Conservation (phyloP, 495 filamentous ascomycete species). For the Lichenothelia convexa region DNA sequence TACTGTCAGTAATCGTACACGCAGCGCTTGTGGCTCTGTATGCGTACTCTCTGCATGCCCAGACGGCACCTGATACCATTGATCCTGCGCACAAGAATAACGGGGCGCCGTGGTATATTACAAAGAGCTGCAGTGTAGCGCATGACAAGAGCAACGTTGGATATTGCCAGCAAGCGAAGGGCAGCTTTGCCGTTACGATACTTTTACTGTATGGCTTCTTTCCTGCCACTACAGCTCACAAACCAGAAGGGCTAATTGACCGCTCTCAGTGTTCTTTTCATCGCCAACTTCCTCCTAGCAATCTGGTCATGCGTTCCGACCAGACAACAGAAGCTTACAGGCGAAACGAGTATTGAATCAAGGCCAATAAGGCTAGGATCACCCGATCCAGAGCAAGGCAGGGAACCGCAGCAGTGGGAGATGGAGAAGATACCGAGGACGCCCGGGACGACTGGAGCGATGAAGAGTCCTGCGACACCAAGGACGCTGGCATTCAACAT, state of each 20-base stretch:
- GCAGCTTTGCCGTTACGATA: slow-evolving; percentile 49
- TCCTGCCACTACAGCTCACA: background rate
- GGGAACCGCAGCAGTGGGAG: slow-evolving; percentile 23
- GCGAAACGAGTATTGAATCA: slow-evolving; percentile 6
- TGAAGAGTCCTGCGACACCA: slow-evolving; percentile 21
- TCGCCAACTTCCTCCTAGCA: slow-evolving; percentile 13
- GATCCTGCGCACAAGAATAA: slow-evolving; percentile 51
- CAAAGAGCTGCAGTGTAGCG: slow-evolving; percentile 54
- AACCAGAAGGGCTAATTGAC: slow-evolving; percentile 1
- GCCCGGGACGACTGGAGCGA: slow-evolving; percentile 15
- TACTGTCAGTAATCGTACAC: slow-evolving; percentile 43
- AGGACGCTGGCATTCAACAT: slow-evolving; percentile 23
- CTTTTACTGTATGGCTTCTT: slow-evolving; percentile 46
- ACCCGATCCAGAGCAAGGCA: slow-evolving; percentile 16
- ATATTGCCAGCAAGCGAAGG: slow-evolving; percentile 63
- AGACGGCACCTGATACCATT: slow-evolving; percentile 63
- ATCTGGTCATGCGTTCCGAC: slow-evolving; percentile 19
- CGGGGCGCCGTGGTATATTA: slow-evolving; percentile 68
- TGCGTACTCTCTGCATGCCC: slow-evolving; percentile 45
- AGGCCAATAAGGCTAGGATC: slow-evolving; percentile 12
- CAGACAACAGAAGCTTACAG: slow-evolving; percentile 10
- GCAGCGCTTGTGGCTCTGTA: slow-evolving; percentile 42
- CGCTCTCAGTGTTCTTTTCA: slow-evolving; percentile 15
- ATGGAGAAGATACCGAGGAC: slow-evolving; percentile 17
- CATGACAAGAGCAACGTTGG: slow-evolving; percentile 31